These are phyloP conservation scores for Myriosclerotinia scirpicola DNA, from an alignment of 2,329 filamentous ascomycete genomes.

Conservation along the genomic window DNA sequence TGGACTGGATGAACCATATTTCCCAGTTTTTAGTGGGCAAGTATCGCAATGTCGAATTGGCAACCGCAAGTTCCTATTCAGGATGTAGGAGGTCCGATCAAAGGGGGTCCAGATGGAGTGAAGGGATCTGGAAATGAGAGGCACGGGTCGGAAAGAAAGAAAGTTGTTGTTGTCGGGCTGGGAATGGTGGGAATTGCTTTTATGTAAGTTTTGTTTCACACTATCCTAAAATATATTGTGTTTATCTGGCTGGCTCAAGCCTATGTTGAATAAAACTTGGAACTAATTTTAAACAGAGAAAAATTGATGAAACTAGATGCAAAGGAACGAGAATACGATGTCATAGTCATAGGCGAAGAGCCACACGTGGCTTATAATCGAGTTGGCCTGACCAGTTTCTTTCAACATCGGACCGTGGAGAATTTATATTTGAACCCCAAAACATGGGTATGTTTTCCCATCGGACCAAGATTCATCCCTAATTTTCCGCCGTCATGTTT, in stretches of 20 bases:
- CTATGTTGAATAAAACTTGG: too few species aligned
- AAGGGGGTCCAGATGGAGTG: conserved; percentile 34
- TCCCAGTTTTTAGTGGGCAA: background rate
- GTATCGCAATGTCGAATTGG: conserved; percentile 34
- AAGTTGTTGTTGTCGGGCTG: conserved; percentile 78
- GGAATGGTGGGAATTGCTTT: conserved; percentile 92
- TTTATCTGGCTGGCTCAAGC: too few species aligned
- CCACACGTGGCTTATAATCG: conserved; percentile 87
- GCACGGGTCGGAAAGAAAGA: conserved; percentile 52
- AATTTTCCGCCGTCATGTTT: background rate
- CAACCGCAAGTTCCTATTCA: conserved; percentile 34
- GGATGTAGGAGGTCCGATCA: conserved; percentile 31
- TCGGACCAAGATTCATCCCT: too few species aligned
- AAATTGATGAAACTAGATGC: conserved; percentile 85
- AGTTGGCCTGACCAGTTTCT: conserved; percentile 85
- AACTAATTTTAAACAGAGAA: conserved; percentile 56
- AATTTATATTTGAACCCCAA: conserved; percentile 83
- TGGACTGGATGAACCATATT: background rate
- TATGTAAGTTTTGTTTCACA: conserved; percentile 59
- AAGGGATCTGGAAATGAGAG: conserved; percentile 31
- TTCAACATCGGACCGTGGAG: conserved; percentile 80
- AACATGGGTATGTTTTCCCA: conserved; percentile 64
- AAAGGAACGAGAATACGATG: conserved; percentile 71
- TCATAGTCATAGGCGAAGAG: conserved; percentile 86
- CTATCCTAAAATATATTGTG: too few species aligned